These are phyloP conservation scores for Teratosphaeria zuluensis DNA, from an alignment of 2,329 filamentous ascomycete genomes.

Conservation along the genomic window DNA sequence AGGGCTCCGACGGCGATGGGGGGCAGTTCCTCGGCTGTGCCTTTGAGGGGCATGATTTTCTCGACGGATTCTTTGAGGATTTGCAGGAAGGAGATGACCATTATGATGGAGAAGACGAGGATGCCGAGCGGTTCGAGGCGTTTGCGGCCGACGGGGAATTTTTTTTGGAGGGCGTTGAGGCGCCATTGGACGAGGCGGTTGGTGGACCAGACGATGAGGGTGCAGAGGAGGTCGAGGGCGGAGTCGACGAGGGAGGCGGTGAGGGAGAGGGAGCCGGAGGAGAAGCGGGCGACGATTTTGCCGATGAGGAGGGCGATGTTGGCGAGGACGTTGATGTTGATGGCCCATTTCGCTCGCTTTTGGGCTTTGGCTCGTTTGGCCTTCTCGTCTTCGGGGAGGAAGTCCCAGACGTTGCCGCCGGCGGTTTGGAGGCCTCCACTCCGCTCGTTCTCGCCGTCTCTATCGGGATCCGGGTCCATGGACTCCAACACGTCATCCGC, in stretches of 20 bases:
- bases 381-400: constrained; percentile 47
- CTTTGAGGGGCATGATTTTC: constrained; percentile 43
- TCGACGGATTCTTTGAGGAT: constrained; percentile 52
- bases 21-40: constrained; percentile 42
- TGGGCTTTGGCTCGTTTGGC: constrained; percentile 38
- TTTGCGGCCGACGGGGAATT: constrained; percentile 49
- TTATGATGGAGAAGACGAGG: constrained; percentile 53
- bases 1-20: constrained; percentile 48
- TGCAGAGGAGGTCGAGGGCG: constrained; percentile 51
- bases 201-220: constrained; percentile 51
- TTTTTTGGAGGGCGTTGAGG: constrained; percentile 39
- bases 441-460: constrained; percentile 47
- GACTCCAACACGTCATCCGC: constrained; percentile 52
- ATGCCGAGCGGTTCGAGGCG: constrained; percentile 54
- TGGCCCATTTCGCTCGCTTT: constrained; percentile 45
- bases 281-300: constrained; percentile 46
- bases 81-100: constrained; percentile 54
- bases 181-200: constrained; percentile 51
- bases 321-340: constrained; percentile 52
- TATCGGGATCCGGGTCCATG: constrained; percentile 49
- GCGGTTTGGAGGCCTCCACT: constrained; percentile 41
- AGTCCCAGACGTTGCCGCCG: constrained; percentile 42
- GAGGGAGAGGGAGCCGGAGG: constrained; percentile 50
- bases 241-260: constrained; percentile 54
- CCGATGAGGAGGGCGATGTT: constrained; percentile 48